Percentiles rank a stretch among this genome's conserved stretches.
Evolutionary conservation across 345 rosid genomes (phyloP).

Genomic region (Noccaea caerulescens): DNA sequence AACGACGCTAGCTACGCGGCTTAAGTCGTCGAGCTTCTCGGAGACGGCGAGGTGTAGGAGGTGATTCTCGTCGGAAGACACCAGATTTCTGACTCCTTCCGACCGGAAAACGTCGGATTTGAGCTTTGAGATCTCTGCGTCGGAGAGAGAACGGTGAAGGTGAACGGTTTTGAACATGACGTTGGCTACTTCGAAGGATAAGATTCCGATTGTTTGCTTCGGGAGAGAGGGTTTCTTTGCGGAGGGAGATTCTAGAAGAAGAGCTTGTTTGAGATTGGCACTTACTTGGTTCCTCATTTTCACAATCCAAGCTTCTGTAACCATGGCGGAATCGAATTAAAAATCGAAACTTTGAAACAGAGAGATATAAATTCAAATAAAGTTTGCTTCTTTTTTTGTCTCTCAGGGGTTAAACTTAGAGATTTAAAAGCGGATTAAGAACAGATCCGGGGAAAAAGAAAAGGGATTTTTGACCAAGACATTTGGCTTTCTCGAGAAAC

Average conservation of each 20-base stretch:
- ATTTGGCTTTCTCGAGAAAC: conserved; percentile 25
- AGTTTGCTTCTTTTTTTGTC: conserved; percentile 17
- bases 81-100: conserved; percentile 61
- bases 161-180: conserved; percentile 85
- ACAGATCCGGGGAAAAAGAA: conserved; percentile 30
- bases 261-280: conserved; percentile 79
- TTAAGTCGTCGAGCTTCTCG: conserved; percentile 85
- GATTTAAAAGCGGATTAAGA: background rate
- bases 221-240: conserved; percentile 48
- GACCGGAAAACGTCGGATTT: conserved; percentile 69
- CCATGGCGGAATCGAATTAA: conserved; percentile 54
- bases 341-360: conserved; percentile 29
- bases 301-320: conserved; percentile 92
- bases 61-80: conserved; percentile 65
- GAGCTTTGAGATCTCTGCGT: conserved; percentile 74
- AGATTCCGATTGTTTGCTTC: conserved; percentile 68
- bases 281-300: conserved; percentile 98
- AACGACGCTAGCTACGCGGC: conserved; percentile 74
- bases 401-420: background rate
- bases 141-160: conserved; percentile 78
- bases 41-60: conserved; percentile 77
- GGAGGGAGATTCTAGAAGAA: conserved; percentile 63
- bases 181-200: conserved; percentile 93
- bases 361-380: background rate
- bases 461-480: conserved; percentile 4